Conservation (phyloP, 176 grass and related monocot genomes). For the Ensete ventricosum region DNA sequence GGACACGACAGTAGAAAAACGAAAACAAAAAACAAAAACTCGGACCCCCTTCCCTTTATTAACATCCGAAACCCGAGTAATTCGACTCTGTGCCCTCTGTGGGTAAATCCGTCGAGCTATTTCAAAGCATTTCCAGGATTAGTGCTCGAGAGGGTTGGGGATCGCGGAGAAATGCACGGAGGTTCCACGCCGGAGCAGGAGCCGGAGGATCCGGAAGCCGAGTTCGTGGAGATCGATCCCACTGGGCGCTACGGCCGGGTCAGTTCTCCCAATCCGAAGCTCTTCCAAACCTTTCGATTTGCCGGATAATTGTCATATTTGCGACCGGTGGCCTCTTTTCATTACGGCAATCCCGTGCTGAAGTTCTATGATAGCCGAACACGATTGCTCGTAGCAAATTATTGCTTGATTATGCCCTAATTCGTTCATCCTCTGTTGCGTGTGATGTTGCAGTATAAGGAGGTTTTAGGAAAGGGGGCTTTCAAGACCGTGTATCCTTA, state of each 20-base stretch:
- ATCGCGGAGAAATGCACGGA: neutral
- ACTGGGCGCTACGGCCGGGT: constrained; percentile 69
- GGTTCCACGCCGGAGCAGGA: constrained; percentile 1
- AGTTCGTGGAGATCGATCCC: constrained; percentile 62
- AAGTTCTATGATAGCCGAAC: neutral
- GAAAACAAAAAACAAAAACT: no score
- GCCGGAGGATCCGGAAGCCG: neutral
- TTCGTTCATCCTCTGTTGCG: neutral
- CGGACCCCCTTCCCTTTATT: no score
- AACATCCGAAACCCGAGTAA: neutral
- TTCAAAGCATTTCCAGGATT: neutral
- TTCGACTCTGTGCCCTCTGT: neutral
- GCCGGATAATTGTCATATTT: neutral
- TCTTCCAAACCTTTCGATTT: neutral
- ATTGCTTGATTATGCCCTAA: neutral
- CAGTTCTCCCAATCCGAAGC: neutral
- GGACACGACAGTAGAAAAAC: no score
- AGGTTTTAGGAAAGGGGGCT: constrained; percentile 64
- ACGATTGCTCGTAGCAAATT: neutral
- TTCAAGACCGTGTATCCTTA: constrained; percentile 89
- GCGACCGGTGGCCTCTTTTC: neutral
- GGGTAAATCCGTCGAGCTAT: no score
- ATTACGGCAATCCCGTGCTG: neutral
- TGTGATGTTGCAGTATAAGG: constrained; percentile 40
- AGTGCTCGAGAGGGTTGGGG: neutral